Evolutionary conservation across 345 rosid species (phyloP), one percentile per base, ranked within the genome.

Genomic region (Rhodomyrtus tomentosa): DNA sequence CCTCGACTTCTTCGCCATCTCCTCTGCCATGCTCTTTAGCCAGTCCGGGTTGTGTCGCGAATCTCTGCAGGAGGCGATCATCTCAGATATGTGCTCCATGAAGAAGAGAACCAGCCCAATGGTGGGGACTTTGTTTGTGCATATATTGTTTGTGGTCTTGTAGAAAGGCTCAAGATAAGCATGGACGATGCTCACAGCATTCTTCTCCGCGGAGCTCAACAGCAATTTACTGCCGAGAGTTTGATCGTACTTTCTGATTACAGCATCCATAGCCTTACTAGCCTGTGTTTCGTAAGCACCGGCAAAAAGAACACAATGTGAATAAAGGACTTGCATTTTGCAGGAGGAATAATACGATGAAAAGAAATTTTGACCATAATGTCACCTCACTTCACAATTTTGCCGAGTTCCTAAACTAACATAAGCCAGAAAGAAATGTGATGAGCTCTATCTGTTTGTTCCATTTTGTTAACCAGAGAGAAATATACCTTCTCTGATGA

Each of bases 71-170:
- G 87, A 18, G 13, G 90, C 62, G 68, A 94, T 96, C 92, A 88
- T 95, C 91, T 96, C 97, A 24, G 96, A 93, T 81, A 96, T 92
- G 89, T 96, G 95, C 88, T 96, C 99, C 98, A 96, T 96, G 90
- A 95, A 95, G 91, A 96, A 95, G 59, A 95, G 94, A 88, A 94
- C 93, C 88, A 95, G 87, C 85, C 98, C 99, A 40, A 96, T 87
- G 0, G 98, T 94, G 53, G 93, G 95, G 49, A 94, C 91, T 86
- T 91, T 93, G 91, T 89, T 93, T 38, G 92, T 89, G 88, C 96
- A 94, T 89, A 96, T 94, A 88, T 96, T 91, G 50, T 87, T 90
- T 4, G 98, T 94, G 79, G 98, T 93, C 87, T 94, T 95, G 89
- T 95, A 90, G 85, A 96, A 96, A 83, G 96, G 93, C 87, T 96